A percentile compares a stretch with the other conserved stretches of the same genome.
phyloP scores from a whole-genome alignment of 2,329 filamentous ascomycete genomes.

The Calycina herbarum region DNA sequence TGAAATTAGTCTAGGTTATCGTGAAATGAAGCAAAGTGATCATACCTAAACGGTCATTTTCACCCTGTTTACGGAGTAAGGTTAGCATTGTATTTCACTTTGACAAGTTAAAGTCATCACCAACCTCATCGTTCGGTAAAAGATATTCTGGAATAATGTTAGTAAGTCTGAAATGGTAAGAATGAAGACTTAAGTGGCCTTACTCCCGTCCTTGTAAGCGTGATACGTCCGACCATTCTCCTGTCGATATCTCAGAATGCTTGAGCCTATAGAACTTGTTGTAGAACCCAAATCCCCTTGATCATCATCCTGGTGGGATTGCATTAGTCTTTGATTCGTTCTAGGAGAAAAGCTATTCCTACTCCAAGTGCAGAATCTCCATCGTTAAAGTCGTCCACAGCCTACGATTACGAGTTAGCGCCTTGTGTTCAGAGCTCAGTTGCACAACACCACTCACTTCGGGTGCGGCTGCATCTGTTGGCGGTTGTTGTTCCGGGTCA shows the following conservation, averaged over 20 bases:
- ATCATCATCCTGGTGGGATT: neutral
- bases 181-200: neutral
- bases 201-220: conserved; percentile 35
- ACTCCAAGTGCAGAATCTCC: neutral
- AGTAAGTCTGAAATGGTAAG: neutral
- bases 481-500: neutral
- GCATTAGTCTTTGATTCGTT: neutral
- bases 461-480: neutral
- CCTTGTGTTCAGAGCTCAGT: neutral
- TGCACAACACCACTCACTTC: neutral
- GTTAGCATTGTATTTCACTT: conserved; percentile 5
- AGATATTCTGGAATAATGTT: conserved; percentile 26
- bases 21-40: neutral
- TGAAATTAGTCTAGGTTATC: neutral
- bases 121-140: conserved; percentile 28
- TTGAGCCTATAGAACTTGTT: conserved; percentile 33
- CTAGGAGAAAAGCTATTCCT: neutral
- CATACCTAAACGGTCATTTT: conserved; percentile 37
- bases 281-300: conserved; percentile 3
- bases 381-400: neutral
- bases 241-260: conserved; percentile 40
- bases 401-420: neutral
- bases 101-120: neutral
- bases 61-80: conserved; percentile 27
- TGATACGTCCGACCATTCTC: conserved; percentile 36